These are phyloP conservation scores for Trichoderma erinaceum DNA, from an alignment of 495 filamentous ascomycete genomes.

Conservation along the genomic window DNA sequence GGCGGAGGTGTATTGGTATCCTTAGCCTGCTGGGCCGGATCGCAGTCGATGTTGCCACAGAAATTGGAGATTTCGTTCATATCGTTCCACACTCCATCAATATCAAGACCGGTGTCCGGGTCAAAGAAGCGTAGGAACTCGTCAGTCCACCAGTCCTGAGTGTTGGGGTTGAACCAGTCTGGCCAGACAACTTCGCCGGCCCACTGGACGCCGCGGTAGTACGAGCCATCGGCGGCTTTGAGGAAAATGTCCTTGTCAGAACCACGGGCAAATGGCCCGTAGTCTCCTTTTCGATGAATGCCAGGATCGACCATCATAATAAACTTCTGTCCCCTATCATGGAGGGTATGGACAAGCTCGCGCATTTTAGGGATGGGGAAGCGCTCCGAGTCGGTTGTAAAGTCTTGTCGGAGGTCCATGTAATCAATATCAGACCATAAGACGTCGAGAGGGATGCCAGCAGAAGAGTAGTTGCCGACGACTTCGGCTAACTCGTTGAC, in stretches of 20 bases:
- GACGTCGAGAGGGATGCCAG: slow-evolving; percentile 73
- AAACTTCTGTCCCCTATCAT: slow-evolving; percentile 63
- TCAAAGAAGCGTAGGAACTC: slow-evolving; percentile 44
- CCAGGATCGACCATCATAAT: slow-evolving; percentile 83
- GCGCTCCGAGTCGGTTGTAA: slow-evolving; percentile 64
- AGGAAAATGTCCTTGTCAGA: slow-evolving; percentile 60
- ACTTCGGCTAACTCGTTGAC: slow-evolving; percentile 70
- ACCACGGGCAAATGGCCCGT: slow-evolving; percentile 63
- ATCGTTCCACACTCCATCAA: slow-evolving; percentile 83
- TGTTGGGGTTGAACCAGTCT: slow-evolving; percentile 50
- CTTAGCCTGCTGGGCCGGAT: too few relatives aligned
- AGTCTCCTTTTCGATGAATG: slow-evolving; percentile 66
- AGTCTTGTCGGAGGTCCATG: slow-evolving; percentile 62
- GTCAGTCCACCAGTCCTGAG: slow-evolving; percentile 64
- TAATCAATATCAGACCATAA: slow-evolving; percentile 88
- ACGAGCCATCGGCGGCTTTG: slow-evolving; percentile 58
- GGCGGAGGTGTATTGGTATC: too few relatives aligned
- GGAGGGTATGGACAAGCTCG: slow-evolving; percentile 59
- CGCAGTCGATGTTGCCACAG: slow-evolving; percentile 63
- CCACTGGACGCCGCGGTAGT: slow-evolving; percentile 80
- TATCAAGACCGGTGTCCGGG: too few relatives aligned
- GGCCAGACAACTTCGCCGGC: slow-evolving; percentile 67
- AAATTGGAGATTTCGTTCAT: slow-evolving; percentile 81
- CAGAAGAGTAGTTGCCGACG: slow-evolving; percentile 64
- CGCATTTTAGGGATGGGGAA: slow-evolving; percentile 60